Evolutionary conservation across 768 basidiomycete species (phyloP).

Genomic region (Clitopilus hobsonii): DNA sequence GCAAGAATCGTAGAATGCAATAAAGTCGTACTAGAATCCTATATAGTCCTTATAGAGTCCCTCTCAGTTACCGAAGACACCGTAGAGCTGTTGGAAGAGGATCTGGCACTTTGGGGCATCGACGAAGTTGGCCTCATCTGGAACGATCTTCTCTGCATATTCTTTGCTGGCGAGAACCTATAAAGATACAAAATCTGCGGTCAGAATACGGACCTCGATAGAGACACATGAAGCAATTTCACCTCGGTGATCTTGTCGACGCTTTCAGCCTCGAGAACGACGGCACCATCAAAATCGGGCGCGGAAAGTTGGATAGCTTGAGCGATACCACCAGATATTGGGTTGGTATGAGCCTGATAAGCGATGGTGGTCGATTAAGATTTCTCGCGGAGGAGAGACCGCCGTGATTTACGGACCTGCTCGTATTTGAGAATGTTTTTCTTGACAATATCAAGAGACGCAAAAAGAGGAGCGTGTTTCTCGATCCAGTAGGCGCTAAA

Average conservation of each 20-base stretch:
- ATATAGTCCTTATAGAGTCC: no score
- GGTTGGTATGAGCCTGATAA: background rate
- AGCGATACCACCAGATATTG: background rate
- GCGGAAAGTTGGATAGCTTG: no score
- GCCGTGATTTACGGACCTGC: conserved; percentile 21
- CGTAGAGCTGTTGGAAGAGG: background rate
- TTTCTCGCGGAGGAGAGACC: background rate
- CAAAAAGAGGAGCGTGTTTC: conserved; percentile 22
- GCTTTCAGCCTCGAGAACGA: background rate
- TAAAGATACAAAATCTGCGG: background rate
- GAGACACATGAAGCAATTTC: background rate
- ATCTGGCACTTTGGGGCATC: background rate
- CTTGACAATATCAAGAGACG: conserved; percentile 24
- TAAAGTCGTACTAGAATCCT: no score
- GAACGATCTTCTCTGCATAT: background rate
- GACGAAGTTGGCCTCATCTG: background rate
- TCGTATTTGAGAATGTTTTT: conserved; percentile 29
- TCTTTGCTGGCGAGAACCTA: background rate
- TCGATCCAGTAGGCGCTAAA: conserved; percentile 26
- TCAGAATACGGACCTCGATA: background rate
- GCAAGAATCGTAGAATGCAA: no score
- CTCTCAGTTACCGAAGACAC: background rate
- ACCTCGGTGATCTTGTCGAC: background rate
- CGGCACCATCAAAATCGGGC: no score
- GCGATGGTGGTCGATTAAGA: no score